Conservation (phyloP, 1,139 yeast species). For the Chernovozyma sophiae-reginae region DNA sequence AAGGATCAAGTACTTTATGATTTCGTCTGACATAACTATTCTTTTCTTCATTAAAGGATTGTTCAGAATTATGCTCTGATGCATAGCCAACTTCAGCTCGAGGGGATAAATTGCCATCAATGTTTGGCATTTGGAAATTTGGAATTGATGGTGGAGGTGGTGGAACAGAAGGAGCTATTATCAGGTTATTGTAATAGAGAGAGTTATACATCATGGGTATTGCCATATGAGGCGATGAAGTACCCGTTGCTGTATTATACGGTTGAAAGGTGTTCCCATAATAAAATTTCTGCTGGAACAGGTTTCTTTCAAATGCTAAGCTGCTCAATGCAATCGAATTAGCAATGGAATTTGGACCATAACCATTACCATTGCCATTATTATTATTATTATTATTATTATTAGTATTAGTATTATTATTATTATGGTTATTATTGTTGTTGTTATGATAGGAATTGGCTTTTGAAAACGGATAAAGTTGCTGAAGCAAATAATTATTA, state of each 20-base stretch:
- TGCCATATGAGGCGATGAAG: slow-evolving; percentile 1
- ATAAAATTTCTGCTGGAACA: slow-evolving; percentile 31
- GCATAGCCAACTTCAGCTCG: not conserved
- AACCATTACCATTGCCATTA: not conserved
- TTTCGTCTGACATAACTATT: not conserved
- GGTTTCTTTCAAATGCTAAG: slow-evolving; percentile 34
- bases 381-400: no score
- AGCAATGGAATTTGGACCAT: slow-evolving; percentile 1
- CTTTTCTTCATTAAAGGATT: not conserved
- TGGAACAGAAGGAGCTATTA: slow-evolving; percentile 2
- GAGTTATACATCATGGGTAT: slow-evolving; percentile 8
- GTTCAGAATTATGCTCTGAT: not conserved
- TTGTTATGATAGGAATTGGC: no score
- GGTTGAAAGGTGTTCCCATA: slow-evolving; percentile 16
- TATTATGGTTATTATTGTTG: no score
- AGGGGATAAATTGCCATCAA: slow-evolving; percentile 1
- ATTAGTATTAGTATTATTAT: no score
- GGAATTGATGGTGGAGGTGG: slow-evolving; percentile 5
- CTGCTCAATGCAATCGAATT: slow-evolving; percentile 9
- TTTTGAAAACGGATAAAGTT: slow-evolving; percentile 16
- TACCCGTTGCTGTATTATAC: not conserved
- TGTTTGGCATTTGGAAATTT: not conserved
- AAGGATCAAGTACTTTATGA: not conserved
- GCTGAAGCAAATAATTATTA: slow-evolving; percentile 31
- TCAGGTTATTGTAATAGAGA: slow-evolving; percentile 7